Evolutionary conservation across 768 basidiomycete genomes (phyloP).

Genomic region (Basidioascus undulatus): DNA sequence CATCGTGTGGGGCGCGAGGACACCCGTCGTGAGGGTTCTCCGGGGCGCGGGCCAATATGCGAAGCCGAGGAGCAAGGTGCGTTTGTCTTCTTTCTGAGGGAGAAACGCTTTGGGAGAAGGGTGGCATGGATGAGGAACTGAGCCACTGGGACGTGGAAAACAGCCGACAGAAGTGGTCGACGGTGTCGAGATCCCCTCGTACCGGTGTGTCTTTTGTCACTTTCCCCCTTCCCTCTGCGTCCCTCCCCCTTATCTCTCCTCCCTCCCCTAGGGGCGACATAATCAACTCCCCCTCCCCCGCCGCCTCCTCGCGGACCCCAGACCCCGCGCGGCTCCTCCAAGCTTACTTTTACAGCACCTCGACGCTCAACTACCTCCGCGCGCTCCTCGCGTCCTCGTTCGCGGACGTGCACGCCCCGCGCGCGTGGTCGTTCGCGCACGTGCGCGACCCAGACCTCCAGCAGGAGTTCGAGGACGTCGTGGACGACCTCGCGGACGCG

Average conservation of each 20-base stretch:
- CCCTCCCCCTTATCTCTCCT: background rate
- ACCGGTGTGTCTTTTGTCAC: slow-evolving; percentile 35
- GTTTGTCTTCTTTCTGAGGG: no score
- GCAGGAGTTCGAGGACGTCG: slow-evolving; percentile 58
- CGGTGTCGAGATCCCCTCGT: slow-evolving; percentile 54
- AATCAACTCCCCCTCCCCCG: slow-evolving; percentile 56
- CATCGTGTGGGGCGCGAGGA: slow-evolving; percentile 60
- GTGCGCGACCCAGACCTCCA: slow-evolving; percentile 55
- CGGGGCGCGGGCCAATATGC: slow-evolving; percentile 94
- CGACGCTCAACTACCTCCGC: slow-evolving; percentile 81
- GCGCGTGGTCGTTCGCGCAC: slow-evolving; percentile 76
- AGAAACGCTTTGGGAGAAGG: no score
- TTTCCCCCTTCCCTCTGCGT: background rate
- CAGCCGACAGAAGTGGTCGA: slow-evolving; percentile 50
- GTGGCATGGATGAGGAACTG: no score
- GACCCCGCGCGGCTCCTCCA: slow-evolving; percentile 73
- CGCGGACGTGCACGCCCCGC: slow-evolving; percentile 31
- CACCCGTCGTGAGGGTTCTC: slow-evolving; percentile 50
- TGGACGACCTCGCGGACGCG: slow-evolving; percentile 63
- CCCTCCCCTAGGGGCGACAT: slow-evolving; percentile 62
- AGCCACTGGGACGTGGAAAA: no score
- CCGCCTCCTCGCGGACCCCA: slow-evolving; percentile 54
- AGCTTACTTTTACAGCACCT: slow-evolving; percentile 86
- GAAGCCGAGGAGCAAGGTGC: slow-evolving; percentile 69
- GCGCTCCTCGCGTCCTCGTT: slow-evolving; percentile 75